Percentiles rank a stretch among this genome's conserved stretches.
Conservation (phyloP, 1,284 basidiomycete species). For the Melampsora abietis-canadensis region DNA sequence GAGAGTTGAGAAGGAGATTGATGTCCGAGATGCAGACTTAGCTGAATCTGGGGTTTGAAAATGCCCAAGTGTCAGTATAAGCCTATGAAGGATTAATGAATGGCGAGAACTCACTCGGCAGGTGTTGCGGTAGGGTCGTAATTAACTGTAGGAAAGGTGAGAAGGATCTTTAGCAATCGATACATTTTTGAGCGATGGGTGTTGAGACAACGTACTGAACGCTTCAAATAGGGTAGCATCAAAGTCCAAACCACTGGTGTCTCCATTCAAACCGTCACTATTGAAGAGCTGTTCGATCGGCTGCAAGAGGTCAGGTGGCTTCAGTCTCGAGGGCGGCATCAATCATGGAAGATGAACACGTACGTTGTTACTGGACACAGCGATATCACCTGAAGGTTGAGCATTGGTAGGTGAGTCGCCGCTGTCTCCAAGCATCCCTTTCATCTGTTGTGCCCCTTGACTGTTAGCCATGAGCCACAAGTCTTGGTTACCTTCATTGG, state of each 20-base stretch:
- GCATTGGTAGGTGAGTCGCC: background rate
- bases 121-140: background rate
- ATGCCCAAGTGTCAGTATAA: no score
- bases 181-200: no score
- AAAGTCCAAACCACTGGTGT: constrained; percentile 14
- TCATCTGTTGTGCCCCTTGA: constrained; percentile 8
- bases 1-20: background rate
- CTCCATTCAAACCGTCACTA: background rate
- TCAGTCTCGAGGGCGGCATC: no score
- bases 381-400: background rate
- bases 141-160: background rate
- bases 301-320: background rate
- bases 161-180: no score
- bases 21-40: background rate
- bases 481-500: background rate
- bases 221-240: constrained; percentile 36
- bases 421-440: constrained; percentile 10
- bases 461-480: constrained; percentile 9
- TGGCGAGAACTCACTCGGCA: background rate
- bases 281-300: constrained; percentile 37
- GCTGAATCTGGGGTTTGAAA: background rate
- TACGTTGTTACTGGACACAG: background rate
- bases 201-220: constrained; percentile 16
- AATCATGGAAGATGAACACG: no score
- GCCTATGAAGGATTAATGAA: no score